Evolutionary conservation across 2,329 filamentous ascomycete genomes (phyloP), one percentile per base, ranked within the genome.

Genomic region (Drechslerella stenobrocha): DNA sequence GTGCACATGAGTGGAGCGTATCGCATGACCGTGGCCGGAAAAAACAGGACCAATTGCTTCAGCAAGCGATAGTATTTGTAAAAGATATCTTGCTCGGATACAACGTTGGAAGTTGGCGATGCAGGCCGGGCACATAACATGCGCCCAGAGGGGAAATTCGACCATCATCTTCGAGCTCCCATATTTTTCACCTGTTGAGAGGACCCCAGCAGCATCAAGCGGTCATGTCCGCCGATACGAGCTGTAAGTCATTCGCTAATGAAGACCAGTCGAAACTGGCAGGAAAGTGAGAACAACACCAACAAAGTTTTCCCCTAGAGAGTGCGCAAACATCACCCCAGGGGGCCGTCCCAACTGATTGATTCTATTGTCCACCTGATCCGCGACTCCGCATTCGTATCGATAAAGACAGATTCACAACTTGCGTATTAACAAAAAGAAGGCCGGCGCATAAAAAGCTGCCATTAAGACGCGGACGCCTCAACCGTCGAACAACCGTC

Each of bases 401-500:
- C n/a, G n/a, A n/a, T n/a, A n/a, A n/a, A n/a, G n/a, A n/a, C n/a
- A n/a, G n/a, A n/a, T n/a, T n/a, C n/a, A n/a, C n/a, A n/a, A n/a
- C n/a, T n/a, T n/a, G n/a, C n/a, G n/a, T n/a, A n/a, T n/a, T n/a
- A n/a, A n/a, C n/a, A n/a, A n/a, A n/a, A n/a, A n/a, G n/a, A n/a
- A n/a, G 46, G 48, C n/a, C 52, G 46, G 55, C 15, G 30, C 35
- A 47, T 46, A n/a, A 24, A 37, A 40, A 46, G 4, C 22, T 23
- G 15, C 20, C 8, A 46, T 8, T 9, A 40, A 46, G 34, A 53
- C 34, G 40, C 45, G 48, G 55, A 44, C 63, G 63, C 63, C 63
- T 67, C 55, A 67, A 56, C 63, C 63, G 63, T 67, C 63, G 55
- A 44, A 67, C 63, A 67, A 60, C 55, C 55, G 63, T 67, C 22